Percentiles rank a stretch among this genome's conserved stretches.
Conservation (phyloP, 352 stramenopile genomes). For the Globisporangium carolinianum region DNA sequence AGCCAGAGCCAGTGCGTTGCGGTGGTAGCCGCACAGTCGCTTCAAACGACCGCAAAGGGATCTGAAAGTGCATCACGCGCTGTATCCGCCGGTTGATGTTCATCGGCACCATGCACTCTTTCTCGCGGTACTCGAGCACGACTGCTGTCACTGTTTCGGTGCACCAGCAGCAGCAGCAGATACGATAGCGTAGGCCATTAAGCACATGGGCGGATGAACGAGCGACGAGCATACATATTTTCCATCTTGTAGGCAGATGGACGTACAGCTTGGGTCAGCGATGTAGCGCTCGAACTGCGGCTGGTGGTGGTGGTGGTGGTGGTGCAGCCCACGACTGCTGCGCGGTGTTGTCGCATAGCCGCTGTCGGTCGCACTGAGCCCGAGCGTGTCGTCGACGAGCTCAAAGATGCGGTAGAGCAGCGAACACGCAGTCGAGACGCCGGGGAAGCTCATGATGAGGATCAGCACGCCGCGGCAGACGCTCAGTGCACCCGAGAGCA, state of each 20-base stretch:
- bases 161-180: not conserved
- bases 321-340: not conserved
- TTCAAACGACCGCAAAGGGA: slow-evolving; percentile 78
- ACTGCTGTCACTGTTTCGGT: slow-evolving; percentile 57
- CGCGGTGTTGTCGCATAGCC: slow-evolving; percentile 19
- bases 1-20: slow-evolving; percentile 8
- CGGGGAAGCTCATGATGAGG: slow-evolving; percentile 67
- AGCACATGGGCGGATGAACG: slow-evolving; percentile 6
- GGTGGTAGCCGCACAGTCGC: slow-evolving; percentile 69
- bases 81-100: slow-evolving; percentile 85
- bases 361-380: slow-evolving; percentile 26
- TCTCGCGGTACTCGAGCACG: slow-evolving; percentile 83
- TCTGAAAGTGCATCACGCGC: slow-evolving; percentile 86
- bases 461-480: slow-evolving; percentile 68
- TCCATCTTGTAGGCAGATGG: too few relatives aligned
- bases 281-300: slow-evolving; percentile 45
- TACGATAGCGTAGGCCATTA: not conserved
- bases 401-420: slow-evolving; percentile 64
- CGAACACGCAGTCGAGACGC: slow-evolving; percentile 58
- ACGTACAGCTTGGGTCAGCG: slow-evolving; percentile 59
- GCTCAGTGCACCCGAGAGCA: slow-evolving; percentile 34
- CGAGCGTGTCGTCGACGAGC: slow-evolving; percentile 61
- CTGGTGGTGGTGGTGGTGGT: slow-evolving; percentile 2
- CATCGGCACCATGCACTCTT: slow-evolving; percentile 71
- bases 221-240: not conserved